Evolutionary conservation across 768 basidiomycete genomes (phyloP).

Genomic region (Boletales sp.): DNA sequence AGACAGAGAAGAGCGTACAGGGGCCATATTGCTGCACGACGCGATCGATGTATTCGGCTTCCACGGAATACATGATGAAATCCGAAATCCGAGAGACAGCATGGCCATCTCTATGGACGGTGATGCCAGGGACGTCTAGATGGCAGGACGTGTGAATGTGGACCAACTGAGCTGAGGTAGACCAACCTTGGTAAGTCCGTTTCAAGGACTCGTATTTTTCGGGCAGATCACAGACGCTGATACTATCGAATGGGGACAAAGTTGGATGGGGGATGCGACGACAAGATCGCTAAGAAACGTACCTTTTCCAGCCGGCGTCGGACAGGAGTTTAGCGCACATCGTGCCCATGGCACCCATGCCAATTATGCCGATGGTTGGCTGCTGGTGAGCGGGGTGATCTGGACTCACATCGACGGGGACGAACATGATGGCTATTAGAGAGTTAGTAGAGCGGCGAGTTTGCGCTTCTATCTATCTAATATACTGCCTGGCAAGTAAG

Average conservation of each 20-base stretch:
- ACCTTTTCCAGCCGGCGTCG: slow-evolving; percentile 85
- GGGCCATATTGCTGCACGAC: slow-evolving; percentile 91
- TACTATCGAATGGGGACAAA: slow-evolving; percentile 41
- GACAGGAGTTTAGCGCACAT: slow-evolving; percentile 87
- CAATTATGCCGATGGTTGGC: slow-evolving; percentile 85
- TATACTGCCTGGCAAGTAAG: too few species aligned
- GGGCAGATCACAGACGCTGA: slow-evolving; percentile 86
- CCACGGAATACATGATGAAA: slow-evolving; percentile 93
- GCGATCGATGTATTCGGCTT: slow-evolving; percentile 78
- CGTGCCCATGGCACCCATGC: slow-evolving; percentile 96
- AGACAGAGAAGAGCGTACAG: slow-evolving; percentile 49
- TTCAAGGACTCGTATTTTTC: slow-evolving; percentile 64
- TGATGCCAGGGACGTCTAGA: slow-evolving; percentile 57
- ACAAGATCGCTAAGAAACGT: background rate
- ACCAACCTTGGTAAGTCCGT: slow-evolving; percentile 55
- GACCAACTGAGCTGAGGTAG: background rate
- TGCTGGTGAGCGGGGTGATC: slow-evolving; percentile 45
- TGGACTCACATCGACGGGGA: slow-evolving; percentile 28
- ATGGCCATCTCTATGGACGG: slow-evolving; percentile 76
- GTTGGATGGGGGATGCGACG: too few species aligned
- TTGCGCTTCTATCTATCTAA: background rate
- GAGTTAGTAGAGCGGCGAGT: background rate
- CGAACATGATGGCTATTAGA: slow-evolving; percentile 7
- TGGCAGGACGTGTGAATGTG: slow-evolving; percentile 8
- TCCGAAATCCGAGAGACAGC: slow-evolving; percentile 85